Conservation (phyloP, 352 stramenopile genomes). For the Pythium rhizo-oryzae region DNA sequence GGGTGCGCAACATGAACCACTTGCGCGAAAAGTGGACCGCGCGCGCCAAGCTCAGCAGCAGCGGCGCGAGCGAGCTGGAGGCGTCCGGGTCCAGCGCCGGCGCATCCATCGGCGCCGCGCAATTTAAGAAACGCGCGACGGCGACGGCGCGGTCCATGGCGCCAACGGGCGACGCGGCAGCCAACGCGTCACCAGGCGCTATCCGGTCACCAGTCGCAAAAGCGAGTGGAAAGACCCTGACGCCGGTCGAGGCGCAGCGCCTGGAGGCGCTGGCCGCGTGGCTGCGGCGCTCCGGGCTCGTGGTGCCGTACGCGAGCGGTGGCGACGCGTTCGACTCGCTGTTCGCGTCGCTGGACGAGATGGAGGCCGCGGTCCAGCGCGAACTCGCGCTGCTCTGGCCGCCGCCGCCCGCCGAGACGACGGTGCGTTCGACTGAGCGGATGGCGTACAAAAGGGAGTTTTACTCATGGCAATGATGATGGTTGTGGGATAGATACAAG, state of each 20-base stretch:
- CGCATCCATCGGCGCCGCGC: neutral
- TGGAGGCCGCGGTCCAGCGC: constrained; percentile 27
- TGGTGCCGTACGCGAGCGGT: neutral
- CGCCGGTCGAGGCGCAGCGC: constrained; percentile 20
- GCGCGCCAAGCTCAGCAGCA: constrained; percentile 30
- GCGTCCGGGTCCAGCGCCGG: neutral
- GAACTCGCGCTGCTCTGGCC: constrained; percentile 22
- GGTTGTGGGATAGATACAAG: no score
- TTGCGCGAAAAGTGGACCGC: constrained; percentile 33
- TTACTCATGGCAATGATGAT: no score
- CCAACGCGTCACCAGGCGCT: no score
- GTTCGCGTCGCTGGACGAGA: constrained; percentile 26
- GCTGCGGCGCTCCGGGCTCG: constrained; percentile 26
- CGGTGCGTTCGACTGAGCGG: no score
- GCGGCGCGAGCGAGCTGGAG: constrained; percentile 23
- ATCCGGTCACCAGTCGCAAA: neutral
- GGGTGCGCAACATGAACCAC: constrained; percentile 35
- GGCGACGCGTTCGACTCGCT: constrained; percentile 29
- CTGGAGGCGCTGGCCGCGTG: constrained; percentile 24
- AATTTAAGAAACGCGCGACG: constrained; percentile 17
- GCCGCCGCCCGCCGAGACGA: neutral
- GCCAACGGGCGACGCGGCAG: no score
- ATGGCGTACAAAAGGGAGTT: no score
- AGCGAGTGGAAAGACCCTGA: neutral
- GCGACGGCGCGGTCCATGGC: neutral